Conservation (phyloP, 1,139 yeast species). For the Suhomyces choctaworum region DNA sequence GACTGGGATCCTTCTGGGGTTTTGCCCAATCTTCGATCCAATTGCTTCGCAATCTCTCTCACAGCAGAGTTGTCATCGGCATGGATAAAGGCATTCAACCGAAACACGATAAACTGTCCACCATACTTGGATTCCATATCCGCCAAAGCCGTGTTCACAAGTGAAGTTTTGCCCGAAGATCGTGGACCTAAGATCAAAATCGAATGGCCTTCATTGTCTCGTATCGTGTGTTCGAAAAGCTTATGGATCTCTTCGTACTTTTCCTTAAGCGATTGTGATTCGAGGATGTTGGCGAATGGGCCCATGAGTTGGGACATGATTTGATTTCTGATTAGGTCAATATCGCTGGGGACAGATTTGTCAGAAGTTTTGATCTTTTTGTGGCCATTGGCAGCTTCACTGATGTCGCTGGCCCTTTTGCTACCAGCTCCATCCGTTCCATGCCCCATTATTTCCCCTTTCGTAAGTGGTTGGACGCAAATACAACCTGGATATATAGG, state of each 20-base stretch:
- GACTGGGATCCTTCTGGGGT: constrained; percentile 16
- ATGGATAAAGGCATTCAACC: constrained; percentile 71
- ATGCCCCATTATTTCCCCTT: neutral
- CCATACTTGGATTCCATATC: constrained; percentile 40
- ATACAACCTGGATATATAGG: too few species aligned
- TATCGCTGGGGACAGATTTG: too few species aligned
- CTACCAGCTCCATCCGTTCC: neutral
- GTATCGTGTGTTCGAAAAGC: constrained; percentile 64
- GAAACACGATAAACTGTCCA: constrained; percentile 58
- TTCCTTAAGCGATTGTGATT: constrained; percentile 25
- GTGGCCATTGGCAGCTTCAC: neutral
- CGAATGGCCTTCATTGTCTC: constrained; percentile 77
- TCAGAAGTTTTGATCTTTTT: constrained; percentile 2
- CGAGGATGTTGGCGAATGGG: constrained; percentile 18
- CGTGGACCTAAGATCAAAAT: constrained; percentile 79
- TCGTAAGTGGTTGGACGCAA: too few species aligned
- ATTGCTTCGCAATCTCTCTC: constrained; percentile 80
- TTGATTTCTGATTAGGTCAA: constrained; percentile 17
- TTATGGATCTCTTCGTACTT: constrained; percentile 52
- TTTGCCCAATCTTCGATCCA: constrained; percentile 49
- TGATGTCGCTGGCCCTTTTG: neutral
- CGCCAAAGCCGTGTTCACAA: constrained; percentile 58
- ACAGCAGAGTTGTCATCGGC: constrained; percentile 77
- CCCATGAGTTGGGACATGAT: constrained; percentile 26
- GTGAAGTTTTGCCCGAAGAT: constrained; percentile 70